Conservation (phyloP, 2,329 filamentous ascomycete genomes). For the Stemphylium beticola region DNA sequence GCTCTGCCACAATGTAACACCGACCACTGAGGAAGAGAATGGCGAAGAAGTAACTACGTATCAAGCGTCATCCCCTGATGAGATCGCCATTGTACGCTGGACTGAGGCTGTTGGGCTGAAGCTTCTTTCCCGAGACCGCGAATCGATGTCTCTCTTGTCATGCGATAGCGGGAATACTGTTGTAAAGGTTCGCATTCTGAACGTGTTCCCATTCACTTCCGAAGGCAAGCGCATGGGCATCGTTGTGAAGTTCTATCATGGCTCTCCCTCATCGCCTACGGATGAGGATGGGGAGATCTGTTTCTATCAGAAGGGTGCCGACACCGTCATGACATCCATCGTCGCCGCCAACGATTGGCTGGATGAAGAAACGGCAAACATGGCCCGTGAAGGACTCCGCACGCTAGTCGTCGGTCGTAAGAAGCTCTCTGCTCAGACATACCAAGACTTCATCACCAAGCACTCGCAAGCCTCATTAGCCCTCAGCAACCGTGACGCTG, state of each 20-base stretch:
- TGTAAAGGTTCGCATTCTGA: slow-evolving; percentile 85
- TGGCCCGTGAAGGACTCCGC: slow-evolving; percentile 94
- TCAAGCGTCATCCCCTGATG: slow-evolving; percentile 95
- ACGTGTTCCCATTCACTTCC: slow-evolving; percentile 96
- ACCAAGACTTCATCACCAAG: slow-evolving; percentile 75
- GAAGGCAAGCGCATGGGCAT: slow-evolving; percentile 99
- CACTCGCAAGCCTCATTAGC: slow-evolving; percentile 82
- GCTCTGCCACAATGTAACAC: slow-evolving; percentile 96
- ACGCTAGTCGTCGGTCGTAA: slow-evolving; percentile 96
- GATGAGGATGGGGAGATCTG: slow-evolving; percentile 78
- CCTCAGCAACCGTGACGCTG: slow-evolving; percentile 78
- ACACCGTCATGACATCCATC: slow-evolving; percentile 97
- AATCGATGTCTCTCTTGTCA: slow-evolving; percentile 81
- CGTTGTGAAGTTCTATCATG: slow-evolving; percentile 78
- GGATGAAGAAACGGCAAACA: slow-evolving; percentile 98
- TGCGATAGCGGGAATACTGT: slow-evolving; percentile 74
- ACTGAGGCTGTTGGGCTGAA: slow-evolving; percentile 90
- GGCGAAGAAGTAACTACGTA: slow-evolving; percentile 82
- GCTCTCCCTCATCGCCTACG: slow-evolving; percentile 49
- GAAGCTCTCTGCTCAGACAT: slow-evolving; percentile 77
- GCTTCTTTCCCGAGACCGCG: slow-evolving; percentile 83
- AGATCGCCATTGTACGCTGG: slow-evolving; percentile 97
- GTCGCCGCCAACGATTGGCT: slow-evolving; percentile 98
- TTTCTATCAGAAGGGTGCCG: slow-evolving; percentile 98
- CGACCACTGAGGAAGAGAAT: slow-evolving; percentile 82